phyloP scores from a whole-genome alignment of 805 yeast species.

The Candida silvatica region DNA sequence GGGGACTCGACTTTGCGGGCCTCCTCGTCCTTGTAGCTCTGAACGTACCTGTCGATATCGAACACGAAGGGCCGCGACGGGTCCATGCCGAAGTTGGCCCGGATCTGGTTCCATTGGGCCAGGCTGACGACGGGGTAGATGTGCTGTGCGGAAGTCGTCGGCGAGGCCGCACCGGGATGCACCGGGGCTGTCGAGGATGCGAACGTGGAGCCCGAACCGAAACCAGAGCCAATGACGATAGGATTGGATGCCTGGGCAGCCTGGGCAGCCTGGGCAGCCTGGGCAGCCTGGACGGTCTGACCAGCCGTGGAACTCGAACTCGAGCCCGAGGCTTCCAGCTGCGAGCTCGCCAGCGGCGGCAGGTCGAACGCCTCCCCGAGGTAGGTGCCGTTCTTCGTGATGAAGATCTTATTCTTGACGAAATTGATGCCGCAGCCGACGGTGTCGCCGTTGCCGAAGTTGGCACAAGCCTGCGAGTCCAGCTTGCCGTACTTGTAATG shows the following conservation, averaged over 20 bases:
- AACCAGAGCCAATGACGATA: too few species aligned
- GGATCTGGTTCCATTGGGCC: constrained; percentile 31
- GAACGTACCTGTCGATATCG: constrained; percentile 40
- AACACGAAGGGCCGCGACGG: constrained; percentile 32
- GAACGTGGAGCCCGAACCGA: too few species aligned
- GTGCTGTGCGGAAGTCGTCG: neutral
- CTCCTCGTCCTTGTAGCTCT: constrained; percentile 19
- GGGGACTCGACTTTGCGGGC: constrained; percentile 8
- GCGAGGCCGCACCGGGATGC: too few species aligned
- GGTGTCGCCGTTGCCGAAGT: constrained; percentile 49
- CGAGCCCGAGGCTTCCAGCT: too few species aligned
- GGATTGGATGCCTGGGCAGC: too few species aligned
- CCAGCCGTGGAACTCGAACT: too few species aligned
- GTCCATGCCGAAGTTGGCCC: constrained; percentile 45
- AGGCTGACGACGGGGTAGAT: constrained; percentile 45
- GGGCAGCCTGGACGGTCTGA: too few species aligned
- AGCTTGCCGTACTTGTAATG: constrained; percentile 27
- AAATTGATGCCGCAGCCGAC: constrained; percentile 84
- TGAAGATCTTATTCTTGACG: constrained; percentile 52
- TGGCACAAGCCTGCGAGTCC: constrained; percentile 31
- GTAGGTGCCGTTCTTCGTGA: constrained; percentile 73
- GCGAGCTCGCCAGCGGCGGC: too few species aligned
- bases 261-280: too few species aligned
- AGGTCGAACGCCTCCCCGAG: constrained; percentile 48
- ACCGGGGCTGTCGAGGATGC: too few species aligned